Evolutionary conservation across 2,329 filamentous ascomycete species (phyloP), one percentile per base, ranked within the genome.

Genomic region (Thelonectria discophora): DNA sequence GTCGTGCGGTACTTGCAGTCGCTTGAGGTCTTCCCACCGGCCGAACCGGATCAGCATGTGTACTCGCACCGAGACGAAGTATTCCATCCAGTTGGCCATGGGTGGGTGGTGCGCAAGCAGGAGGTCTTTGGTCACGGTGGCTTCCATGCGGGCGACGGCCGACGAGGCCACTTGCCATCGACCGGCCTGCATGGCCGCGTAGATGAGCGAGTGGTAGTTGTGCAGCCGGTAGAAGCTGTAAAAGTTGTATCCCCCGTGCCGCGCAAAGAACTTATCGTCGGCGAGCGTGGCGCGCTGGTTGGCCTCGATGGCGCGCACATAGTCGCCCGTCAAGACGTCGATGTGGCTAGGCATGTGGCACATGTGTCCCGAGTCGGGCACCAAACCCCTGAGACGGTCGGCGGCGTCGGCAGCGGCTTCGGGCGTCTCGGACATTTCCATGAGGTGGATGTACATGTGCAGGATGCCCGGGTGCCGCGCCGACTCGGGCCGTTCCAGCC

Each of bases 61-160:
- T 2, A 89, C 79, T 3, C 87, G 84, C 73, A 92, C 86, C 1
- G 85, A 83, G 3, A 90, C 75, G 65, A 92, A 93, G 1, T 85
- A 84, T 74, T 94, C 91, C 1, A 93, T 79, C 87, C 89, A 93
- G 74, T 93, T 90, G 1, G 90, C 90, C 90, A 94, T 93, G 0
- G 89, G 89, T 0, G 89, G 89, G 0, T 85, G 88, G 63, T 88
- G 72, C 4, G 91, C 79, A 0, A 85, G 84, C 0, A 94, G 79
- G 3, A 93, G 75, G 0, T 84, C 82, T 55, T 89, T 86, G 0
- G 90, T 84, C 4, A 93, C 77, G 0, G 86, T 86, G 0, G 76
- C 76, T 69, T 93, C 89, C 49, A 93, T 82, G 46, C 81, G 78
- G 0, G 72, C 67, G 0, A 85, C 84, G 0, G 89, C 88, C 1